These are phyloP conservation scores for Pichia thaimueangensis DNA, from an alignment of 805 yeast genomes.

Conservation along the genomic window DNA sequence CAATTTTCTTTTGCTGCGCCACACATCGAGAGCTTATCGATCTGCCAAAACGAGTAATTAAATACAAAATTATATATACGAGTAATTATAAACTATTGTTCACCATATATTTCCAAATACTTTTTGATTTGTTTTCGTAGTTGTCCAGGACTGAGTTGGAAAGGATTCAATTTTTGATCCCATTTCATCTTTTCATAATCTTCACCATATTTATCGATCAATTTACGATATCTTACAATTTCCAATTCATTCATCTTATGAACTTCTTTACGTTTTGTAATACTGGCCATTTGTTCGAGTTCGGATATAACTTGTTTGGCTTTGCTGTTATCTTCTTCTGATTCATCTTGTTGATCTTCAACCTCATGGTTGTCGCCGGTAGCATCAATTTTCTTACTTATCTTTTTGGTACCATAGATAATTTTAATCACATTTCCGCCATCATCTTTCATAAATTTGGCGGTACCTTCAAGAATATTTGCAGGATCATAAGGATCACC, in stretches of 20 bases:
- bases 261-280: constrained; percentile 40
- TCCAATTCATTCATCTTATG: constrained; percentile 61
- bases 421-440: constrained; percentile 61
- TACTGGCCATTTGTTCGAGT: constrained; percentile 55
- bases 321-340: constrained; percentile 29
- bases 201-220: constrained; percentile 78
- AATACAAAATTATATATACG: no score
- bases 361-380: constrained; percentile 13
- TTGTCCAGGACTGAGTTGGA: constrained; percentile 83
- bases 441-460: constrained; percentile 64
- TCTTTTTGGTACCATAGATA: constrained; percentile 60
- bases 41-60: no score
- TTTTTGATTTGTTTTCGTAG: constrained; percentile 61
- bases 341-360: constrained; percentile 14
- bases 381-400: neutral
- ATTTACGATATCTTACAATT: constrained; percentile 55
- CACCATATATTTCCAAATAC: neutral
- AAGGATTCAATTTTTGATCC: constrained; percentile 78
- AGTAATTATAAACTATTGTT: neutral
- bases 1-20: no score
- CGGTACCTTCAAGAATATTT: constrained; percentile 72
- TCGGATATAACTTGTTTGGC: constrained; percentile 57
- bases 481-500: constrained; percentile 45
- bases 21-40: no score
- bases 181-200: constrained; percentile 86